Percentiles rank a stretch among this genome's conserved stretches.
Conservation (phyloP, 2,329 filamentous ascomycete genomes). For the Samsoniella hepiali region DNA sequence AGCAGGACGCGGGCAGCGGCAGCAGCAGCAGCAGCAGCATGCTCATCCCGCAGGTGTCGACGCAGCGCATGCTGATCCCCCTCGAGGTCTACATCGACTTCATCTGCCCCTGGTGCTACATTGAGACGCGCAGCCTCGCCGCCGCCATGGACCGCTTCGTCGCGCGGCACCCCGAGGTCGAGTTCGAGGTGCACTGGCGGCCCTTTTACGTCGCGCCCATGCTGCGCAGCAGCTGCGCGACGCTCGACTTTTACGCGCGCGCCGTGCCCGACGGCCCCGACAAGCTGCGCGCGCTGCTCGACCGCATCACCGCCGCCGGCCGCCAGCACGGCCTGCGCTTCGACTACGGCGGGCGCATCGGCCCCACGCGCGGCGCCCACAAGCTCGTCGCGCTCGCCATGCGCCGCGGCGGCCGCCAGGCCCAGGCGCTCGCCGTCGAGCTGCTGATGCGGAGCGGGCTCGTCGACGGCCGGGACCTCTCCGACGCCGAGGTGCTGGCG, state of each 20-base stretch:
- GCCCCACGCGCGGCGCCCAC: constrained; percentile 45
- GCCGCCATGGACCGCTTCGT: constrained; percentile 42
- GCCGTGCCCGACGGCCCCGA: constrained; percentile 33
- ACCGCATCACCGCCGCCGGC: constrained; percentile 33
- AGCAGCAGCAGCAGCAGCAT: background rate
- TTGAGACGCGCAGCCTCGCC: constrained; percentile 46
- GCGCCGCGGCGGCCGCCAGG: constrained; percentile 27
- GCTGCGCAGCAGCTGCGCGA: constrained; percentile 25
- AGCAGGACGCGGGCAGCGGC: background rate
- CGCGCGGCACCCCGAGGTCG: constrained; percentile 38
- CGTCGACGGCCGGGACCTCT: constrained; percentile 40
- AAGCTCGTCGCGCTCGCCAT: constrained; percentile 45
- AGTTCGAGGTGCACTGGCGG: constrained; percentile 46
- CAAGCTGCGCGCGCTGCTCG: constrained; percentile 28
- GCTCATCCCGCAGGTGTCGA: constrained; percentile 5
- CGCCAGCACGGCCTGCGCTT: constrained; percentile 38
- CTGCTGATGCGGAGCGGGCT: constrained; percentile 43
- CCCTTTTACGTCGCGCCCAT: constrained; percentile 45
- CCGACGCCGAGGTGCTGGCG: constrained; percentile 38
- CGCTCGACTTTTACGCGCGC: constrained; percentile 35
- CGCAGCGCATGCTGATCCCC: constrained; percentile 19
- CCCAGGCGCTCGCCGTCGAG: constrained; percentile 41
- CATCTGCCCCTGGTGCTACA: constrained; percentile 52
- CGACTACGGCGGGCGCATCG: constrained; percentile 40
- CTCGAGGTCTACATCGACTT: constrained; percentile 50